phyloP scores from a whole-genome alignment of 257 asterid genomes.

The Parsonsia alboflavescens region DNA sequence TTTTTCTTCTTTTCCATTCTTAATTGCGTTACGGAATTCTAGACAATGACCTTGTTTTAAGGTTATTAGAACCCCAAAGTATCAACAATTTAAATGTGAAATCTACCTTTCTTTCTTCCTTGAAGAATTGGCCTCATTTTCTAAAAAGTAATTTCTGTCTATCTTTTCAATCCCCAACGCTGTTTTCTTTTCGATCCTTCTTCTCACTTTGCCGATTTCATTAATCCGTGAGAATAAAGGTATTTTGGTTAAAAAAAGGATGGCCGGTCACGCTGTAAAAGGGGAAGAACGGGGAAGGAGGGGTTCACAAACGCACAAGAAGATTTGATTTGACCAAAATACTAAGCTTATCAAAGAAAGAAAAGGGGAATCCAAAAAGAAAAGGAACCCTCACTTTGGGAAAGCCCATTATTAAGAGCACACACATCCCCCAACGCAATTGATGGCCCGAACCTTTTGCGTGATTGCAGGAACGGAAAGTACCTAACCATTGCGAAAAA shows the following conservation, averaged over 20 bases:
- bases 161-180: no score
- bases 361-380: conserved; percentile 9
- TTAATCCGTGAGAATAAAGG: background rate
- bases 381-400: no score
- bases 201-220: background rate
- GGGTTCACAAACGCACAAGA: conserved; percentile 6
- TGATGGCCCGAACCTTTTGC: conserved; percentile 30
- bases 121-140: background rate
- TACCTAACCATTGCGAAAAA: no score
- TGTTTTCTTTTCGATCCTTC: no score
- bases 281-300: no score
- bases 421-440: conserved; percentile 13
- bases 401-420: conserved; percentile 1
- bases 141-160: no score
- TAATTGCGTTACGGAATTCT: background rate
- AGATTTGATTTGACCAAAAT: conserved; percentile 22
- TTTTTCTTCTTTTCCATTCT: no score
- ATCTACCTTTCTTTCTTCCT: background rate
- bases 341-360: background rate
- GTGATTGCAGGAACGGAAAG: conserved; percentile 47
- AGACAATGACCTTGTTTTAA: background rate
- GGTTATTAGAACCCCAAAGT: background rate
- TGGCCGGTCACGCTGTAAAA: conserved; percentile 13
- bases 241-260: background rate
- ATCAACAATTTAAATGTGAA: background rate